Conservation (phyloP, 768 basidiomycete species). For the Rickenella mellea region DNA sequence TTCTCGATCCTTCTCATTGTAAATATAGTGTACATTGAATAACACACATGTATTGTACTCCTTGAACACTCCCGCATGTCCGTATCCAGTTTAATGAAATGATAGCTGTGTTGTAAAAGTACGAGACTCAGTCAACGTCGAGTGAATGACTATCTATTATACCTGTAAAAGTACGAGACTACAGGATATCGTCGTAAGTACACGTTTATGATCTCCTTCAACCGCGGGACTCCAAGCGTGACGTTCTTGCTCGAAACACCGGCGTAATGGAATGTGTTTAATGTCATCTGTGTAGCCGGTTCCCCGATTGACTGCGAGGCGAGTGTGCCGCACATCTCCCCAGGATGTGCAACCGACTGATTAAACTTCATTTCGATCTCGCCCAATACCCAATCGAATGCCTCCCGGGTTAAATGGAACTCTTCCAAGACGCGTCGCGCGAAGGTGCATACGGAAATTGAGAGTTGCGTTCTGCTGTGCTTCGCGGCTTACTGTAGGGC, state of each 20-base stretch:
- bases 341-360: conserved; percentile 82
- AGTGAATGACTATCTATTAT: no score
- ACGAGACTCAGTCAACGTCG: no score
- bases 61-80: no score
- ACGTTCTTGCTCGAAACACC: conserved; percentile 99
- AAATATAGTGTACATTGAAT: no score
- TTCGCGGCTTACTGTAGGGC: conserved; percentile 55
- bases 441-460: conserved; percentile 88
- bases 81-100: no score
- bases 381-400: conserved; percentile 96
- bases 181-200: no score
- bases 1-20: no score
- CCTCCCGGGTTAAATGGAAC: conserved; percentile 81
- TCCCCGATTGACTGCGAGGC: conserved; percentile 99
- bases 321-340: conserved; percentile 98
- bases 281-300: conserved; percentile 98
- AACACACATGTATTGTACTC: no score
- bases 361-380: conserved; percentile 97
- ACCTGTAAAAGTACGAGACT: no score
- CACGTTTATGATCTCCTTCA: conserved; percentile 99
- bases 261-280: conserved; percentile 99
- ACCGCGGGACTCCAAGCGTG: conserved; percentile 95
- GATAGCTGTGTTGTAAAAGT: no score
- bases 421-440: conserved; percentile 84
- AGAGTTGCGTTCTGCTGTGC: conserved; percentile 86